phyloP scores from a whole-genome alignment of 1,284 basidiomycete genomes.

The Abortiporus biennis region DNA sequence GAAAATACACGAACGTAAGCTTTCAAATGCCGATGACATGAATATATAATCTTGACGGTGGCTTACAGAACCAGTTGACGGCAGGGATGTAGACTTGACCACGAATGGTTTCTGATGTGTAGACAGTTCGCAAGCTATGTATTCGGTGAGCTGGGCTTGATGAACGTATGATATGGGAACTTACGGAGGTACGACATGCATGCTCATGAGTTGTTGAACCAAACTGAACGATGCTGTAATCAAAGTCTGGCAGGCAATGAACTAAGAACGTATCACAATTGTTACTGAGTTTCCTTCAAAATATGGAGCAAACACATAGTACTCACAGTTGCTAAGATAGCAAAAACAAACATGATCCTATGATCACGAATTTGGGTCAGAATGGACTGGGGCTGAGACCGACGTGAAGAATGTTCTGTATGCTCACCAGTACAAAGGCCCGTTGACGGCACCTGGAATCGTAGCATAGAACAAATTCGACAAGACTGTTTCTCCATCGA shows the following conservation, averaged over 20 bases:
- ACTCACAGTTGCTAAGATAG: slow-evolving; percentile 54
- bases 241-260: slow-evolving; percentile 60
- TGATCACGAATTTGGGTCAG: no score
- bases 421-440: slow-evolving; percentile 47
- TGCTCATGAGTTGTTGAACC: slow-evolving; percentile 57
- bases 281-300: background rate
- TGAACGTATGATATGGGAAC: slow-evolving; percentile 1
- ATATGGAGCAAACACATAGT: background rate
- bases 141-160: background rate
- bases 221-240: slow-evolving; percentile 66
- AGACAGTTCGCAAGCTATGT: slow-evolving; percentile 39
- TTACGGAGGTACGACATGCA: slow-evolving; percentile 48
- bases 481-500: slow-evolving; percentile 41
- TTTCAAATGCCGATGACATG: background rate
- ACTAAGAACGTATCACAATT: slow-evolving; percentile 21
- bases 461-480: slow-evolving; percentile 56
- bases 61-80: slow-evolving; percentile 44
- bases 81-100: slow-evolving; percentile 63
- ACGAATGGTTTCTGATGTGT: slow-evolving; percentile 54
- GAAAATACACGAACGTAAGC: background rate
- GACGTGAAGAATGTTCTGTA: background rate
- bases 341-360: slow-evolving; percentile 58
- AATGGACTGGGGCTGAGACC: background rate
- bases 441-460: slow-evolving; percentile 50
- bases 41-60: background rate